Base-by-base conservation (phyloP, 179 eudicot genomes). In the Beta macrorhiza region DNA sequence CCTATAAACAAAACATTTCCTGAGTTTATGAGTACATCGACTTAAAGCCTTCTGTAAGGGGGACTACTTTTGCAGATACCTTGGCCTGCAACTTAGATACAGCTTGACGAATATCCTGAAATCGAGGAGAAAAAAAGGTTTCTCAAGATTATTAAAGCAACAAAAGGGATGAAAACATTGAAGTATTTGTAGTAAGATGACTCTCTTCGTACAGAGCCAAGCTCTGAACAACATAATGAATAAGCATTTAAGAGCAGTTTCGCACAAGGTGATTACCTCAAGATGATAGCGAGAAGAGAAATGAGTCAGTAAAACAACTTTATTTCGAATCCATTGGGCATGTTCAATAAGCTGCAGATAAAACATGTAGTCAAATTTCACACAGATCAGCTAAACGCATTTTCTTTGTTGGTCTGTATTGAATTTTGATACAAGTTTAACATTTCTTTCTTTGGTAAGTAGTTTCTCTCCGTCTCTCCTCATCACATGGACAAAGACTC, bases 31-130 rank as follows among this genome's bases (percentile, higher is more conserved):
- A 44, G 84, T 93, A 72, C 88, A 63, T 80, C 7, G 94, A 93
- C 83, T 90, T 95, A 71, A 93, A 95, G 58, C 98, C 99, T 89
- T 95, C 99, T 16, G 98, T 93, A 42, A 95, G 89, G 51, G 93
- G 90, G 42, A 83, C 83, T 82, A 95, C 99, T 86, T 95, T 92
- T 25, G 93, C 98, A 16, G 94, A 84, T n/a, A 95, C 93, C 89
- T 91, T 93, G 5, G 92, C 70, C 80, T 95, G 99, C 89, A 95
- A 78, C 86, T 90, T 91, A 5, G 95, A 85, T 65, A 92, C 95
- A 25, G 97, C 99, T 85, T 85, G 86, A 14, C 93, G 95, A 42
- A 95, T 95, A 65, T 95, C 99, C 99, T 95, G 88, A 42, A 82
- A 85, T 76, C 9, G 51, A 19, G 67, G n/a, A n/a, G 14, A 29